Conservation (phyloP, 495 filamentous ascomycete genomes). For the Trichoderma orchidacearum region DNA sequence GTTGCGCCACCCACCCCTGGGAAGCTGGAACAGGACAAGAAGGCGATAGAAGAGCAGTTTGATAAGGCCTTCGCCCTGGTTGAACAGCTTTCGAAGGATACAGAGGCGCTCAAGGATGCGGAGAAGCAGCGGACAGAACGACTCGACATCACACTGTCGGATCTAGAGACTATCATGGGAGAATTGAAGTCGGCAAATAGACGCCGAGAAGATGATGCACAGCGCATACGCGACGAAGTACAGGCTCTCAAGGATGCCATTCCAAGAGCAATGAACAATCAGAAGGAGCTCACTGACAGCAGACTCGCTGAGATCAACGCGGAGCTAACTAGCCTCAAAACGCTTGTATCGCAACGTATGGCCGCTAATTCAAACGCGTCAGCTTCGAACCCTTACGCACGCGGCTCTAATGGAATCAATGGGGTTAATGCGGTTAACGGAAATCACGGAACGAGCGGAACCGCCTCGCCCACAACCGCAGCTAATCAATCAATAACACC, state of each 20-base stretch:
- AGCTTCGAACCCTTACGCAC: constrained; percentile 18
- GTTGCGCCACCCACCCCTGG: constrained; percentile 89
- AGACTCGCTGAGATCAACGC: constrained; percentile 71
- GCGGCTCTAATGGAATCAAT: constrained; percentile 6
- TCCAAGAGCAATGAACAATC: constrained; percentile 73
- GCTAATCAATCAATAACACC: constrained; percentile 17
- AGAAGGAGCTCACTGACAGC: constrained; percentile 70
- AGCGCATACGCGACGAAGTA: constrained; percentile 77
- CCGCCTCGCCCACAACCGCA: constrained; percentile 11
- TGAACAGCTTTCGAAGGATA: constrained; percentile 84
- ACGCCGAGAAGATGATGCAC: constrained; percentile 71
- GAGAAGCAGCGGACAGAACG: constrained; percentile 76
- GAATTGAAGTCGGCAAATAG: constrained; percentile 68
- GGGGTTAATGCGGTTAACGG: background rate
- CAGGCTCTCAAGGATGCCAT: constrained; percentile 68
- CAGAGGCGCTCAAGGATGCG: constrained; percentile 67
- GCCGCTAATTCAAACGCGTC: constrained; percentile 30
- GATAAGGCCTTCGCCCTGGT: constrained; percentile 80
- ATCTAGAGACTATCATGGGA: constrained; percentile 69
- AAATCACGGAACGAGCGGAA: constrained; percentile 16
- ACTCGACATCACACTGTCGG: constrained; percentile 66
- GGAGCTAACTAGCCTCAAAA: constrained; percentile 88
- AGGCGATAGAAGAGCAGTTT: constrained; percentile 81
- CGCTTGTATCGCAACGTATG: constrained; percentile 69
- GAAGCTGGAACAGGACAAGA: constrained; percentile 85